Evolutionary conservation across 2,329 filamentous ascomycete species (phyloP).

Genomic region (Colletotrichum australisinense): DNA sequence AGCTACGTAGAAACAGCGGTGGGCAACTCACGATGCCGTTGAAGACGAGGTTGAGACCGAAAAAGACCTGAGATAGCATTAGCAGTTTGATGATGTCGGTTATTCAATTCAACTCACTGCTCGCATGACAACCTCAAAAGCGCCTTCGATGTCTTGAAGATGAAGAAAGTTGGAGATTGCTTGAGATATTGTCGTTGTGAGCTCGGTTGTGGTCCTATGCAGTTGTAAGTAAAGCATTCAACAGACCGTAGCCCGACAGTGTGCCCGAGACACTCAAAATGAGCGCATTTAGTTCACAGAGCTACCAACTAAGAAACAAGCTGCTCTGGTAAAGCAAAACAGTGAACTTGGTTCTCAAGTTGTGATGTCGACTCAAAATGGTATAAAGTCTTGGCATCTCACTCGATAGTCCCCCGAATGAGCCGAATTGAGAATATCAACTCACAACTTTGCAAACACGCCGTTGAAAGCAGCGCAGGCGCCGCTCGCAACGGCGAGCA

Average conservation of each 20-base stretch:
- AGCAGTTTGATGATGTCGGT: not conserved
- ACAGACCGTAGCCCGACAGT: not conserved
- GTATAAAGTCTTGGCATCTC: not conserved
- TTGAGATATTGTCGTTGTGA: conserved; percentile 61
- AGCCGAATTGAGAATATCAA: conserved; percentile 35
- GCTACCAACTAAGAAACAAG: not conserved
- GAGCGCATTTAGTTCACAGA: not conserved
- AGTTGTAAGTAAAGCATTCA: conserved; percentile 21
- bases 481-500: conserved; percentile 78
- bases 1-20: too few relatives aligned
- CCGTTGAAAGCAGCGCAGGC: conserved; percentile 85
- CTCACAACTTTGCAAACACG: conserved; percentile 84
- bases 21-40: conserved; percentile 72
- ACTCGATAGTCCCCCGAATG: not conserved
- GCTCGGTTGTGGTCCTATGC: conserved; percentile 64
- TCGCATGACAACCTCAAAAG: conserved; percentile 62
- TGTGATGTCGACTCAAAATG: not conserved
- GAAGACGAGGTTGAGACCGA: conserved; percentile 78
- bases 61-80: conserved; percentile 70
- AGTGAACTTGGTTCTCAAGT: not conserved
- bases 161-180: conserved; percentile 57
- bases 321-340: not conserved
- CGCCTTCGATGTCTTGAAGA: conserved; percentile 51
- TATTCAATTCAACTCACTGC: conserved; percentile 52
- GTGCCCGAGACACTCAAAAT: not conserved